A percentile compares a stretch with the other conserved stretches of the same genome.
Conservation (phyloP, 805 yeast species). For the Cephaloascus fragrans region DNA sequence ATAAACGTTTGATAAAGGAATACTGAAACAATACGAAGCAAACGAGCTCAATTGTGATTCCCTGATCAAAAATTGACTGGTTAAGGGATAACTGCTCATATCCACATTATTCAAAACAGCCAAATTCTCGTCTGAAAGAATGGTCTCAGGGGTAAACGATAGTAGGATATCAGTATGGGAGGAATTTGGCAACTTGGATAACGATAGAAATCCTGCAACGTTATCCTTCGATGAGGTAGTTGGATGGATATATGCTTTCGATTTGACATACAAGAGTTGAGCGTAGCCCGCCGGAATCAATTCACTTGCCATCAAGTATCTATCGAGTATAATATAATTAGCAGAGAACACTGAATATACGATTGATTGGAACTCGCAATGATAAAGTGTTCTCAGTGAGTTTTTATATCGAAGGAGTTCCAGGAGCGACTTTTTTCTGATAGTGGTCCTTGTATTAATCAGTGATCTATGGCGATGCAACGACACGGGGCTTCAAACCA, state of each 20-base stretch:
- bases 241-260: slow-evolving; percentile 81
- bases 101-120: slow-evolving; percentile 42
- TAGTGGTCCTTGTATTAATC: too few species aligned
- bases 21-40: slow-evolving; percentile 60
- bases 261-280: slow-evolving; percentile 43
- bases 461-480: too few species aligned
- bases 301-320: too few species aligned
- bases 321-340: too few species aligned
- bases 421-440: too few species aligned
- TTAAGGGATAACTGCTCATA: slow-evolving; percentile 19
- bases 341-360: too few species aligned
- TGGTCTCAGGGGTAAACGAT: slow-evolving; percentile 60
- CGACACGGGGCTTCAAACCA: too few species aligned
- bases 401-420: too few species aligned
- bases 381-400: too few species aligned
- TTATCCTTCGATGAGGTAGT: slow-evolving; percentile 66
- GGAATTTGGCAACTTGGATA: slow-evolving; percentile 42
- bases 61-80: slow-evolving; percentile 23
- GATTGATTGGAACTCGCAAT: too few species aligned
- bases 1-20: slow-evolving; percentile 50
- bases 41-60: slow-evolving; percentile 44
- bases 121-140: slow-evolving; percentile 26
- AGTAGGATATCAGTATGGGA: slow-evolving; percentile 48
- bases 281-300: slow-evolving; percentile 20
- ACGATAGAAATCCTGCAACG: slow-evolving; percentile 64